A percentile compares a stretch with the other conserved stretches of the same genome.
Evolutionary conservation across 2,329 filamentous ascomycete genomes (phyloP).

Genomic region (Epichloe sibirici): DNA sequence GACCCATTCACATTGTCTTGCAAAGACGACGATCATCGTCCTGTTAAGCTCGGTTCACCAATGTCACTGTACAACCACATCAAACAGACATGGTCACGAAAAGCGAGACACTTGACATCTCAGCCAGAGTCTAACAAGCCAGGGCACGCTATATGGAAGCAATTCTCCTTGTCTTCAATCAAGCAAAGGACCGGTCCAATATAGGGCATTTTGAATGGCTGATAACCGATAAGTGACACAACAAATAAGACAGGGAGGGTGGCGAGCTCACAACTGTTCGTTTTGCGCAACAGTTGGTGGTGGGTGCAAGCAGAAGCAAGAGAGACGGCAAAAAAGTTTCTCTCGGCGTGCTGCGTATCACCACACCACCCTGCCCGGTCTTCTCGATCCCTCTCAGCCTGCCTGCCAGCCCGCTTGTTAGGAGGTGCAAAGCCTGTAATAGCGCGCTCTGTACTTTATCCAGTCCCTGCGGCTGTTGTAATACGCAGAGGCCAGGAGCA

Average conservation of each 20-base stretch:
- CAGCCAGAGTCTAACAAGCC: not conserved
- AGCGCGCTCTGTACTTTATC: not conserved
- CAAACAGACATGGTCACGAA: not conserved
- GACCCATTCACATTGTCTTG: no score
- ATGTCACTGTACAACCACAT: not conserved
- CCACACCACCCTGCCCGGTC: no score
- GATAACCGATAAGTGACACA: not conserved
- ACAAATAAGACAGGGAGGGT: constrained; percentile 3
- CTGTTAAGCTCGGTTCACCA: not conserved
- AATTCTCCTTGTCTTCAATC: not conserved
- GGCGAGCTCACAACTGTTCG: not conserved
- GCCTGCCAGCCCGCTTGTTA: not conserved
- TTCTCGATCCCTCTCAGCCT: no score
- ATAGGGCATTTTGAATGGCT: not conserved
- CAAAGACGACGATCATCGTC: not conserved
- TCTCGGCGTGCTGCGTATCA: no score
- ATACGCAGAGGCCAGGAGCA: not conserved
- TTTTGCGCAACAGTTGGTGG: not conserved
- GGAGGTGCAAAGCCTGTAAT: not conserved
- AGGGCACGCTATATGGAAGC: not conserved
- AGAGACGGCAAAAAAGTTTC: not conserved
- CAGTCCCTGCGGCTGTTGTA: not conserved
- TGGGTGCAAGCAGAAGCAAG: not conserved
- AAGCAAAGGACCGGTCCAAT: not conserved
- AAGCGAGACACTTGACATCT: not conserved